Base-by-base conservation (phyloP, 345 rosid species). In the Brassica nigra region DNA sequence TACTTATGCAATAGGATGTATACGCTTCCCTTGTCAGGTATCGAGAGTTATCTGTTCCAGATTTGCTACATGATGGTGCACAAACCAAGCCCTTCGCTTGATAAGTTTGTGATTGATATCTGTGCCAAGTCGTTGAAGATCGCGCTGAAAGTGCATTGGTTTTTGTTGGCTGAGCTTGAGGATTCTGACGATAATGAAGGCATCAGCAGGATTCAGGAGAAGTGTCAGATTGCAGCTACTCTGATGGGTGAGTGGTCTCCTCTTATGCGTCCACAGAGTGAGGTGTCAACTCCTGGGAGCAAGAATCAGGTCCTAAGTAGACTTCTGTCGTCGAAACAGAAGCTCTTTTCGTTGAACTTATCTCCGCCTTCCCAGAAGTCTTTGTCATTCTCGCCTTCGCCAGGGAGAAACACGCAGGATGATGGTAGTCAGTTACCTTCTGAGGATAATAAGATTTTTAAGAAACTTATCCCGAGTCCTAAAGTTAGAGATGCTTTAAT, bases 1-100 rank as follows among this genome's bases (percentile, higher is more conserved):
- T 96, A 96, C 84, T 85, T 96, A 33, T 96, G 99, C 87, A 96
- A 96, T 85, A 83, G 98, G 84, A 96, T 96, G 99, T 93, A 96
- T 80, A 92, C 95, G 3, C 87, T 96, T 79, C 98, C 98, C 2
- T 87, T 96, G 54, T 78, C 91, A 2, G 99, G 98, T 23, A 86
- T 93, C 4, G 99, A 96, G 84, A 92, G 97, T 80, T 96, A 96
- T 72, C 82, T 96, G 66, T 96, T 96, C 78, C 99, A 96, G 82
- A 93, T 92, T 67, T 93, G 97, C 79, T 93, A 90, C 78, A 92
- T 96, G 95, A 83, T 90, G 86, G 93, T 96, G 57, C 98, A 96
- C 82, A 92, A 93, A 82, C 98, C 99, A 1, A 96, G 98, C 87
- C 99, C 98, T 1, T 93, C 98, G 61, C 83, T 96, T 86, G 99